Percentiles rank a stretch among this genome's conserved stretches.
phyloP scores from a whole-genome alignment of 2,329 filamentous ascomycete genomes.

The Scopulariopsis brevicaulis region DNA sequence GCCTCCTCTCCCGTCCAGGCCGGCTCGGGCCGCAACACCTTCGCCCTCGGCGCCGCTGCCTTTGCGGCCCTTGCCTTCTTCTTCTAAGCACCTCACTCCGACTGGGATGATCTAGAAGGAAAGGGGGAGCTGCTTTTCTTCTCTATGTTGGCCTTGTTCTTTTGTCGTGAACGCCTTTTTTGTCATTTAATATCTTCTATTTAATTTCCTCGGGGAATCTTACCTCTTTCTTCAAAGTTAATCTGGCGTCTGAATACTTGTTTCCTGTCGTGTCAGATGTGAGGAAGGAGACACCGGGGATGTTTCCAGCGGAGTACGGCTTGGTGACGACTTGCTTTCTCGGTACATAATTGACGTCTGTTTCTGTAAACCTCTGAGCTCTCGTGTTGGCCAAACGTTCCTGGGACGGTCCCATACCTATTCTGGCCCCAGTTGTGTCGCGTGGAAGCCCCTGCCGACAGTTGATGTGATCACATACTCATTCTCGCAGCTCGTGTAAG shows the following conservation, averaged over 20 bases:
- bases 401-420: no score
- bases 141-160: not conserved
- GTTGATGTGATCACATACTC: no score
- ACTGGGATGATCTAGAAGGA: not conserved
- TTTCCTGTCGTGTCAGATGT: not conserved
- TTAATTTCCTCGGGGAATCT: not conserved
- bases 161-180: not conserved
- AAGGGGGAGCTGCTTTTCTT: not conserved
- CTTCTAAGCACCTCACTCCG: not conserved
- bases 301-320: not conserved
- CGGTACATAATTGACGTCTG: not conserved
- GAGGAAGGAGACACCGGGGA: not conserved
- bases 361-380: not conserved
- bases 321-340: not conserved
- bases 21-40: not conserved
- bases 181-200: no score
- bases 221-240: not conserved
- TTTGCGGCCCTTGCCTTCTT: constrained; percentile 8
- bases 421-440: no score
- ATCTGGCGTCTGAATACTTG: not conserved
- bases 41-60: constrained; percentile 2
- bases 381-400: no score
- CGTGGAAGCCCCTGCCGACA: no score
- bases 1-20: not conserved
- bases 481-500: no score